Percentiles rank a stretch among this genome's conserved stretches.
Conservation (phyloP, 2,329 filamentous ascomycete species). For the Colletotrichum incanum region DNA sequence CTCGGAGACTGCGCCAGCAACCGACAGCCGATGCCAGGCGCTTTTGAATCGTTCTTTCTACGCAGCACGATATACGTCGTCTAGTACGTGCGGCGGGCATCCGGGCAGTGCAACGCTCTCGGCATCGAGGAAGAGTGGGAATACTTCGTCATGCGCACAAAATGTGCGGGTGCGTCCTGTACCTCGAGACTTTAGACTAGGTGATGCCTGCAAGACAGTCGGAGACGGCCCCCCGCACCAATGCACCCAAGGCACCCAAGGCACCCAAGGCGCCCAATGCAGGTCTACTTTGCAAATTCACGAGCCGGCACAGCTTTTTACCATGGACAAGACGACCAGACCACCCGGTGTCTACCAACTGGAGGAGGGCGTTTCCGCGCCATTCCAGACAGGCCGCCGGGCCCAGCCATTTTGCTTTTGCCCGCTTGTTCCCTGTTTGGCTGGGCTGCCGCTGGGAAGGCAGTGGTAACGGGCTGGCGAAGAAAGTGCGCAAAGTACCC, state of each 20-base stretch:
- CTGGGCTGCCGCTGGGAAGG: slow-evolving; percentile 30
- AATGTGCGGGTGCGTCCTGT: slow-evolving; percentile 29
- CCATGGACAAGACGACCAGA: slow-evolving; percentile 24
- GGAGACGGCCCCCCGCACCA: slow-evolving; percentile 24
- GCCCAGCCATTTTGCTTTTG: slow-evolving; percentile 43
- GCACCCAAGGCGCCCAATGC: slow-evolving; percentile 37
- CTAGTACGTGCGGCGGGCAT: slow-evolving; percentile 13
- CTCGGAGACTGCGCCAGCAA: background rate
- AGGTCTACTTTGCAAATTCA: slow-evolving; percentile 29
- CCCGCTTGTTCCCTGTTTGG: slow-evolving; percentile 41
- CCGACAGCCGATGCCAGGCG: background rate
- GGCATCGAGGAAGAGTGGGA: slow-evolving; percentile 31
- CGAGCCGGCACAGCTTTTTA: slow-evolving; percentile 26
- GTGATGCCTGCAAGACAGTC: slow-evolving; percentile 37
- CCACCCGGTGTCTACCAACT: slow-evolving; percentile 11
- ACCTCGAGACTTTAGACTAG: slow-evolving; percentile 29
- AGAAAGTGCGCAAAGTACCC: slow-evolving; percentile 42
- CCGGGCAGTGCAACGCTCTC: slow-evolving; percentile 32
- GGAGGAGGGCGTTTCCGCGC: slow-evolving; percentile 34
- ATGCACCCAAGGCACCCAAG: slow-evolving; percentile 27
- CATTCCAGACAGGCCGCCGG: slow-evolving; percentile 38
- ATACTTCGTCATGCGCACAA: slow-evolving; percentile 39
- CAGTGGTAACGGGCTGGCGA: slow-evolving; percentile 25
- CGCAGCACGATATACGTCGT: background rate
- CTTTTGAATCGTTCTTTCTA: background rate